Evolutionary conservation across 2,329 filamentous ascomycete genomes (phyloP).

Genomic region (Cytospora schulzeri): DNA sequence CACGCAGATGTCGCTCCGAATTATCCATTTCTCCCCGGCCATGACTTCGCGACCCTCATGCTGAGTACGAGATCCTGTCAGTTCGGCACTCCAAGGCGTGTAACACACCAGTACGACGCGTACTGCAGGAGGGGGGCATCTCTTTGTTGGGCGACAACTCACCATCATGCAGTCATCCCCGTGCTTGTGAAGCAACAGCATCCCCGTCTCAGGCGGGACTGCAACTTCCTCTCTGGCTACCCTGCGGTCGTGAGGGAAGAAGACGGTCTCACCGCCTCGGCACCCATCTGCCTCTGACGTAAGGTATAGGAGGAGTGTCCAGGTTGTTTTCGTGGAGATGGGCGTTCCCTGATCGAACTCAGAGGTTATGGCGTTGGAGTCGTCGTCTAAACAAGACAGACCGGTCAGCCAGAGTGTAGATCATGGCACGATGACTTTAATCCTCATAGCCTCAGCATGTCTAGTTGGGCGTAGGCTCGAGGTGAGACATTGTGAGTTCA

Average conservation of each 20-base stretch:
- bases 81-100: not conserved
- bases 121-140: not conserved
- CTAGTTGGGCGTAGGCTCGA: not conserved
- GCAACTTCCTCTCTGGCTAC: conserved; percentile 65
- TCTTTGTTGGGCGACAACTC: conserved; percentile 35
- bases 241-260: conserved; percentile 72
- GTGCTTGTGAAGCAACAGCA: conserved; percentile 84
- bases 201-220: conserved; percentile 77
- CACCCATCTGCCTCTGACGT: conserved; percentile 76
- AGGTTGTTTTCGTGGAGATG: conserved; percentile 73
- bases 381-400: conserved; percentile 66
- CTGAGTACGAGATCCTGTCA: conserved; percentile 28
- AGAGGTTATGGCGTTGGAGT: conserved; percentile 73
- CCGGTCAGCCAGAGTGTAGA: not conserved
- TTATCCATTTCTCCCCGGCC: conserved; percentile 73
- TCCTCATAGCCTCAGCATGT: not conserved
- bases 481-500: not conserved
- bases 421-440: not conserved
- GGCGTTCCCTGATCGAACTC: conserved; percentile 42
- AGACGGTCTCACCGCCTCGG: conserved; percentile 85
- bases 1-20: conserved; percentile 68
- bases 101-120: not conserved
- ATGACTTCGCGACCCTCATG: conserved; percentile 70
- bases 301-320: conserved; percentile 88
- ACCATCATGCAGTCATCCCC: conserved; percentile 84